A percentile compares a stretch with the other conserved stretches of the same genome.
Evolutionary conservation across 2,329 filamentous ascomycete genomes (phyloP).

Genomic region (Biscogniauxia mediterranea): DNA sequence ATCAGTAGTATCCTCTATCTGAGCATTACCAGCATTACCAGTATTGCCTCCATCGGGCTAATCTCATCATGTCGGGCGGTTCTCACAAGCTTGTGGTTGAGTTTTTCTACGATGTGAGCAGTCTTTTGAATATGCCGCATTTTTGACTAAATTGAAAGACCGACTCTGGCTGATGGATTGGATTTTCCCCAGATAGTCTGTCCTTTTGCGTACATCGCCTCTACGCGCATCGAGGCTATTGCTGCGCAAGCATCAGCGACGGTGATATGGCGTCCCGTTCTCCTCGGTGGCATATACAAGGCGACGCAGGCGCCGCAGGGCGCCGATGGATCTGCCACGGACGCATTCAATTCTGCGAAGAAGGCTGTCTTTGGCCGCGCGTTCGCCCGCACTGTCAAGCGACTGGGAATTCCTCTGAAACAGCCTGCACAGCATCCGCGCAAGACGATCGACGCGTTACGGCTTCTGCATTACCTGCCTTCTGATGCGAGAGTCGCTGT

Average conservation of each 20-base stretch:
- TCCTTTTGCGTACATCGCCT: slow-evolving; percentile 12
- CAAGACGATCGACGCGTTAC: slow-evolving; percentile 4
- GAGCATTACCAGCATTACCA: not conserved
- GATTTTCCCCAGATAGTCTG: slow-evolving; percentile 3
- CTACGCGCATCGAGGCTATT: slow-evolving; percentile 5
- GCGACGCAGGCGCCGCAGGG: slow-evolving; percentile 8
- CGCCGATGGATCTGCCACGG: slow-evolving; percentile 8
- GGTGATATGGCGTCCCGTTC: slow-evolving; percentile 7
- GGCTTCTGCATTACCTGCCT: slow-evolving; percentile 5
- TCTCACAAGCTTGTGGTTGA: slow-evolving; percentile 1
- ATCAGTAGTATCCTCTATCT: not conserved
- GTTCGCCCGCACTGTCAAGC: slow-evolving; percentile 3
- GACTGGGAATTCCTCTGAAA: slow-evolving; percentile 3
- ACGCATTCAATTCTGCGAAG: slow-evolving; percentile 7
- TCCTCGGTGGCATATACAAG: slow-evolving; percentile 10
- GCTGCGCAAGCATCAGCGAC: slow-evolving; percentile 1
- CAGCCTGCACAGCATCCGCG: slow-evolving; percentile 3
- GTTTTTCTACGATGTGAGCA: slow-evolving; percentile 9
- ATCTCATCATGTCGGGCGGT: not conserved
- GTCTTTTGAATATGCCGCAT: not conserved
- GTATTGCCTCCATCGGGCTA: not conserved
- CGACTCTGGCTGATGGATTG: not conserved
- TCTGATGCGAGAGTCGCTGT: not conserved
- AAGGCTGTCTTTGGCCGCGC: not conserved
- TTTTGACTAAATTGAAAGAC: not conserved